Percentiles rank a stretch among this genome's conserved stretches.
Evolutionary conservation across 2,329 filamentous ascomycete species (phyloP).

Genomic region (Endoconidiophora polonica): DNA sequence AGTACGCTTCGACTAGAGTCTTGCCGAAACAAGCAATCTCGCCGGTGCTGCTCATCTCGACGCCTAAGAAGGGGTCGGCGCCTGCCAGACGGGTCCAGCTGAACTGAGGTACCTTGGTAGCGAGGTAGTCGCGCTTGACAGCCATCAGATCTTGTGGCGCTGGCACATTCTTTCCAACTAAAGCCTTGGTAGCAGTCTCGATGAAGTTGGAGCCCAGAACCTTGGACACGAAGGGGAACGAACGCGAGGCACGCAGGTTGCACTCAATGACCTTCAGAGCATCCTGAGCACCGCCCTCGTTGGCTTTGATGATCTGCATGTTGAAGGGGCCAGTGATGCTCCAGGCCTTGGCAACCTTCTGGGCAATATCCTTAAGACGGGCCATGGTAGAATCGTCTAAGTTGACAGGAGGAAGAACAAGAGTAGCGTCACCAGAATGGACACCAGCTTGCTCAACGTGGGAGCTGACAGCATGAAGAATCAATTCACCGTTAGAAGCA

Average conservation of each 20-base stretch:
- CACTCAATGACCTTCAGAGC: constrained; percentile 93
- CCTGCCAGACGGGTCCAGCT: constrained; percentile 96
- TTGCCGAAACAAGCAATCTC: constrained; percentile 99
- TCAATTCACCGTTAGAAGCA: constrained; percentile 66
- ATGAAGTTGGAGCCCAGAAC: constrained; percentile 95
- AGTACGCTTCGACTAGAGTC: constrained; percentile 91
- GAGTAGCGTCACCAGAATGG: constrained; percentile 90
- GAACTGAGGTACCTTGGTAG: constrained; percentile 97
- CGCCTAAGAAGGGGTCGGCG: constrained; percentile 91
- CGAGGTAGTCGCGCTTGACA: constrained; percentile 75
- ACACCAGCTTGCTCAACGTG: constrained; percentile 96
- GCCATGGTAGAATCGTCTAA: constrained; percentile 64
- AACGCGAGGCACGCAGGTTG: constrained; percentile 91
- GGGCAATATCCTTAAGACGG: constrained; percentile 84
- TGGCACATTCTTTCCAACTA: constrained; percentile 72
- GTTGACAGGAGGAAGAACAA: constrained; percentile 73
- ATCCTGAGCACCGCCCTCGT: constrained; percentile 51
- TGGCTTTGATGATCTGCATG: constrained; percentile 98
- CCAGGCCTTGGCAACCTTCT: constrained; percentile 95
- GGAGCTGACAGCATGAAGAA: constrained; percentile 85
- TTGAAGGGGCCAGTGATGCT: constrained; percentile 97
- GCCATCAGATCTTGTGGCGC: constrained; percentile 78
- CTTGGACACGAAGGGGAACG: constrained; percentile 97
- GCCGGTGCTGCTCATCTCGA: constrained; percentile 93
- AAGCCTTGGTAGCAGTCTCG: constrained; percentile 81